A percentile compares a stretch with the other conserved stretches of the same genome.
phyloP scores from a whole-genome alignment of 768 basidiomycete species.

The Dioszegia aurantiaca region DNA sequence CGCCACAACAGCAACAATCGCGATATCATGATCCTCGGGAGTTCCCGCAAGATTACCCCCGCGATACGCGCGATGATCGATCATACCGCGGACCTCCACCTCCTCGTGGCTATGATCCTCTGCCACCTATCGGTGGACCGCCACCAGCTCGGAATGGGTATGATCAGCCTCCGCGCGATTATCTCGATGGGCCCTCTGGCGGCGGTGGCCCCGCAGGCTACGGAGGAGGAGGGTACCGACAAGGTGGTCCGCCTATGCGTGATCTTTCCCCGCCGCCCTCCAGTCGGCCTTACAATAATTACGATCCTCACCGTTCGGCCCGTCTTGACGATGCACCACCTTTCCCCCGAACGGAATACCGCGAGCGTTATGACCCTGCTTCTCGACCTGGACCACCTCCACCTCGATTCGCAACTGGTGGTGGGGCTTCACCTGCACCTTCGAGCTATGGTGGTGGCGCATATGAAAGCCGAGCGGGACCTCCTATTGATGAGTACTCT shows the following conservation, averaged over 20 bases:
- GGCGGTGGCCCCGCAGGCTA: not conserved
- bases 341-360: not conserved
- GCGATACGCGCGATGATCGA: not conserved
- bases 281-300: not conserved
- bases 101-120: not conserved
- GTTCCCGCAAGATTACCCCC: not conserved
- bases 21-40: too few species aligned
- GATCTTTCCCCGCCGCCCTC: conserved; percentile 1
- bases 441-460: not conserved
- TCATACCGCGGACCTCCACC: not conserved
- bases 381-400: conserved; percentile 1
- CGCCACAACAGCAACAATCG: not conserved
- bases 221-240: not conserved
- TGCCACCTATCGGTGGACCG: too few species aligned
- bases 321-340: too few species aligned
- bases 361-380: conserved; percentile 4
- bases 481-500: not conserved
- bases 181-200: not conserved
- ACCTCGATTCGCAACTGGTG: not conserved
- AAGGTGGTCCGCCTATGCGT: not conserved
- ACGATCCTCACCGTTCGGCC: not conserved
- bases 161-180: not conserved
- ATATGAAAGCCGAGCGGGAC: not conserved
- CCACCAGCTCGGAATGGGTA: not conserved
- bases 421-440: not conserved